Conservation (phyloP, 352 stramenopile genomes). For the Phytopythium montanum region DNA sequence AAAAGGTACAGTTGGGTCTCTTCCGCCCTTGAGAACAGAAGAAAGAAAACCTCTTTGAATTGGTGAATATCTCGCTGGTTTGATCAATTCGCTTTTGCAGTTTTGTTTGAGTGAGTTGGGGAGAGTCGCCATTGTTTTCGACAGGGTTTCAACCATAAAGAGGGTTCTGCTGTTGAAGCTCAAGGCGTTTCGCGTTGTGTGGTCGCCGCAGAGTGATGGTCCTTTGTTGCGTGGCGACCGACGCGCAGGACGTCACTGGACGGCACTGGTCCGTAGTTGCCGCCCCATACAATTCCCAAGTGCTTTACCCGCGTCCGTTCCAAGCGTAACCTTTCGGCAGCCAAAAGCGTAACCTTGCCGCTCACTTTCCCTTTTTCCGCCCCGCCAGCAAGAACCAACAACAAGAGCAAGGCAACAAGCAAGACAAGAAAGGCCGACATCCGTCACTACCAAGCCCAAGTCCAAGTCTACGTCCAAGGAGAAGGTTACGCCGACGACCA, state of each 20-base stretch:
- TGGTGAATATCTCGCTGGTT: too few species aligned
- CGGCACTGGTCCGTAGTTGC: background rate
- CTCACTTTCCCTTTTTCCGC: slow-evolving; percentile 6
- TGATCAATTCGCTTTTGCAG: too few species aligned
- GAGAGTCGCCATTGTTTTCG: background rate
- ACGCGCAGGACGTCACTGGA: slow-evolving; percentile 5
- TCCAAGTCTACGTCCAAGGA: background rate
- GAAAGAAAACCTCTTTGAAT: too few species aligned
- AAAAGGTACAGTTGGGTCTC: too few species aligned
- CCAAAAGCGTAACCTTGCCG: background rate
- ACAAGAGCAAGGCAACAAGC: background rate
- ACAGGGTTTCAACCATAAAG: background rate
- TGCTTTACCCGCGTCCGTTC: background rate
- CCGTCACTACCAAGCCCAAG: background rate
- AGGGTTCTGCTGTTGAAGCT: slow-evolving; percentile 5
- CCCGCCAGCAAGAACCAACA: background rate
- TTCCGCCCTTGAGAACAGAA: too few species aligned
- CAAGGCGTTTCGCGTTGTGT: background rate
- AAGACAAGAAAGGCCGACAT: too few species aligned
- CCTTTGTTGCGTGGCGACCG: background rate
- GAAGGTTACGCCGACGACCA: background rate
- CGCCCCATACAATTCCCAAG: background rate
- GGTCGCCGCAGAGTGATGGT: slow-evolving; percentile 1
- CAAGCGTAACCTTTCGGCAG: background rate
- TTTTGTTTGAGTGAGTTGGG: background rate